Percentiles rank a stretch among this genome's conserved stretches.
phyloP scores from a whole-genome alignment of 306 rosid genomes.

The Vigna mungo region DNA sequence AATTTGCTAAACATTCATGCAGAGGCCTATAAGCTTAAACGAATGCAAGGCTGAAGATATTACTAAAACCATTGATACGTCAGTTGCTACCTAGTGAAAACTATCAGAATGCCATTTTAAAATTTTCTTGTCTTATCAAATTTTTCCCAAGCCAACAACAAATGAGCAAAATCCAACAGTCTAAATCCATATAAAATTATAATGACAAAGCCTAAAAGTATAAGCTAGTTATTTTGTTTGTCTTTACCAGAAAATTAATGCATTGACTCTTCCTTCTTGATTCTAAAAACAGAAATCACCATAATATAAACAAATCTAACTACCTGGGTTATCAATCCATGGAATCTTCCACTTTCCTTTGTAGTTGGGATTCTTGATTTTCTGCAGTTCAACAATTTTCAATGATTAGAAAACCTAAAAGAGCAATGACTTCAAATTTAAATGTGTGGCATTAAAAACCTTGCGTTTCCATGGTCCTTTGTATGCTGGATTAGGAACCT shows the following conservation, averaged over 20 bases:
- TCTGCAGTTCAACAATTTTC: slow-evolving; percentile 58
- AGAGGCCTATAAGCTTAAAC: neutral
- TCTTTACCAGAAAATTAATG: slow-evolving; percentile 30
- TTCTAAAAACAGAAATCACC: slow-evolving; percentile 17
- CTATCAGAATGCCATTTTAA: neutral
- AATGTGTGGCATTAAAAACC: slow-evolving; percentile 55
- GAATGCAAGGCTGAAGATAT: slow-evolving; percentile 35
- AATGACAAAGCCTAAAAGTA: slow-evolving; percentile 21
- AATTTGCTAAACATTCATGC: slow-evolving; percentile 5
- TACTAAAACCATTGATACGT: slow-evolving; percentile 8
- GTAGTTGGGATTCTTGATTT: slow-evolving; percentile 94
- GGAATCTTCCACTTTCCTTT: slow-evolving; percentile 96
- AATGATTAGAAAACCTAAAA: slow-evolving; percentile 38
- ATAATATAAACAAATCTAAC: slow-evolving; percentile 56
- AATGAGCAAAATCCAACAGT: neutral
- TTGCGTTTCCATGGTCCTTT: slow-evolving; percentile 96
- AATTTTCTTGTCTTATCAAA: neutral
- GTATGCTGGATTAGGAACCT: slow-evolving; percentile 91
- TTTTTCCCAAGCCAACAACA: neutral
- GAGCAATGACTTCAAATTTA: slow-evolving; percentile 29
- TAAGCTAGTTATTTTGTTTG: slow-evolving; percentile 17
- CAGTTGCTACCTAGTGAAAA: slow-evolving; percentile 19
- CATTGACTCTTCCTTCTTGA: slow-evolving; percentile 30
- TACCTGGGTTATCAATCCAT: slow-evolving; percentile 96
- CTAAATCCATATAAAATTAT: slow-evolving; percentile 5